Percentiles rank a stretch among this genome's conserved stretches.
These are phyloP conservation scores for Hyphopichia homilentoma DNA, from an alignment of 805 yeast genomes.

Conservation along the genomic window DNA sequence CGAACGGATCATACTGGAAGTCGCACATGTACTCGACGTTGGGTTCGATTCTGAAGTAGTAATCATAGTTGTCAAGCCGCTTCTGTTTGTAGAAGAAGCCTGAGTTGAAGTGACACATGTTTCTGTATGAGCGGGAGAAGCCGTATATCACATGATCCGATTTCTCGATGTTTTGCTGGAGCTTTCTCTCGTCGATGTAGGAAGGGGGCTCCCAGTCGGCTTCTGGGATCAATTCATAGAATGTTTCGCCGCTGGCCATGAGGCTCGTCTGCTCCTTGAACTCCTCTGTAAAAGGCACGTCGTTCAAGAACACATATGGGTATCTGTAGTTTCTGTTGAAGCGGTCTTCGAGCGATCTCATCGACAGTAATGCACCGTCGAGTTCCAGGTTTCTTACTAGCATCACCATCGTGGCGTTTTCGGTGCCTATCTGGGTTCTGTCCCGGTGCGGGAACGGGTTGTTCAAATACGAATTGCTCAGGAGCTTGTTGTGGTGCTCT, in stretches of 20 bases:
- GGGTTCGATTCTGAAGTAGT: slow-evolving; percentile 63
- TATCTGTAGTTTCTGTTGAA: slow-evolving; percentile 36
- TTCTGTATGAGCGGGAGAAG: slow-evolving; percentile 47
- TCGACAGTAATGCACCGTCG: slow-evolving; percentile 56
- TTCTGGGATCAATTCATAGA: slow-evolving; percentile 36
- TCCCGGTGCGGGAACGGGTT: slow-evolving; percentile 22
- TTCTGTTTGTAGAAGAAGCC: slow-evolving; percentile 55
- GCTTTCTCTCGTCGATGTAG: slow-evolving; percentile 26
- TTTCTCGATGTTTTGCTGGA: slow-evolving; percentile 20
- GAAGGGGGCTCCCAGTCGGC: slow-evolving; percentile 40
- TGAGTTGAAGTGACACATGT: slow-evolving; percentile 73
- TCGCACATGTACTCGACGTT: slow-evolving; percentile 54
- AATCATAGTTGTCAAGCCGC: slow-evolving; percentile 43
- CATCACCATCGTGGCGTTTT: slow-evolving; percentile 87
- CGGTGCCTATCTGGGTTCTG: slow-evolving; percentile 44
- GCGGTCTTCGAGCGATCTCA: slow-evolving; percentile 41
- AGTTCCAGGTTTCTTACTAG: slow-evolving; percentile 80
- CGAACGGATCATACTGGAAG: slow-evolving; percentile 53
- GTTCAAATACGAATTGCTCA: slow-evolving; percentile 26
- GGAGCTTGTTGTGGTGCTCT: slow-evolving; percentile 19
- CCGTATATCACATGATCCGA: slow-evolving; percentile 42
- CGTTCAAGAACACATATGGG: slow-evolving; percentile 45
- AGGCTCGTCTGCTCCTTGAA: slow-evolving; percentile 40
- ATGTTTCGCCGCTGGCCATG: slow-evolving; percentile 42
- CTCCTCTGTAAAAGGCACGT: slow-evolving; percentile 38